phyloP scores from a whole-genome alignment of 129 eudicot genomes.

The Rutidosis leptorrhynchoides region DNA sequence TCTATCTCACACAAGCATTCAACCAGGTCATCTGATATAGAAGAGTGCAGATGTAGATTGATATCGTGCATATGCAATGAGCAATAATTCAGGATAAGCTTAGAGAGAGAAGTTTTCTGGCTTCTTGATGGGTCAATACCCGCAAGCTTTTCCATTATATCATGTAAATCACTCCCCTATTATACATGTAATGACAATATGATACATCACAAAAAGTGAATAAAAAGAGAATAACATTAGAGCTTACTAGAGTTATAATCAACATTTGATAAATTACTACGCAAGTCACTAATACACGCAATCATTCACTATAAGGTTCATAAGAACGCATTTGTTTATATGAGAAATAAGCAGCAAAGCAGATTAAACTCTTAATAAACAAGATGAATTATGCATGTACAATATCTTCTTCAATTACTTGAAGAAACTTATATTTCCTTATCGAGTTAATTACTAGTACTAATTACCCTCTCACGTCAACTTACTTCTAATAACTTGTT shows the following conservation, averaged over 20 bases:
- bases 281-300: neutral
- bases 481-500: neutral
- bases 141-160: slow-evolving; percentile 54
- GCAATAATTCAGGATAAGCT: slow-evolving; percentile 53
- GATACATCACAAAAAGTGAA: slow-evolving; percentile 7
- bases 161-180: slow-evolving; percentile 83
- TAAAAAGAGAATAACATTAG: neutral
- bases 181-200: slow-evolving; percentile 25
- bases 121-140: slow-evolving; percentile 35
- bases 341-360: neutral
- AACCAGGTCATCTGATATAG: slow-evolving; percentile 40
- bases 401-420: neutral
- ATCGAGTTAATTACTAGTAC: neutral
- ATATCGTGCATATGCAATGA: slow-evolving; percentile 50
- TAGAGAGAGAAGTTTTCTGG: slow-evolving; percentile 46
- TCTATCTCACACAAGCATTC: slow-evolving; percentile 42
- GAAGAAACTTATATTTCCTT: neutral
- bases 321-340: neutral
- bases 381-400: neutral
- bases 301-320: slow-evolving; percentile 5
- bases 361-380: neutral
- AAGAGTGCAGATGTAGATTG: slow-evolving; percentile 48
- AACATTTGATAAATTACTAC: slow-evolving; percentile 10
- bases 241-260: slow-evolving; percentile 9
- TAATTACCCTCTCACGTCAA: neutral